Evolutionary conservation across 495 filamentous ascomycete species (phyloP), one percentile per base, ranked within the genome.

Genomic region (Hypoxylon cercidicola): DNA sequence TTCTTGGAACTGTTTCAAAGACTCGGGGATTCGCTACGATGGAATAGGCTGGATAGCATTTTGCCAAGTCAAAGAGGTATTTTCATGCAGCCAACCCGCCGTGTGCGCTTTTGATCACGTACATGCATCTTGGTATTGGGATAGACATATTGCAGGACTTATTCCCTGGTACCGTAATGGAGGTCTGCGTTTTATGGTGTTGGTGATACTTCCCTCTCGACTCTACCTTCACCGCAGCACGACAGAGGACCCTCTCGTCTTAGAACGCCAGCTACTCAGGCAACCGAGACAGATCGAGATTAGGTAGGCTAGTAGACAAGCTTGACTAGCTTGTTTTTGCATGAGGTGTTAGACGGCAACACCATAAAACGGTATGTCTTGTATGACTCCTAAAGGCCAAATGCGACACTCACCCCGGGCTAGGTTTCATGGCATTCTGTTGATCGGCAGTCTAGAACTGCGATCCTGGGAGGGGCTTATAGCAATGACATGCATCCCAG

Each of bases 401-500:
- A 68, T 68, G 65, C 51, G 50, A 68, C 65, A 19, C 46, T 68
- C 45, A 55, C 50, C 51, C 30, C 23, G 16, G 65, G 50, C 41
- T 60, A 2, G 51, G 60, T 68, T 64, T 64, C 60, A 64, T 68
- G 30, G 53, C 37, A 56, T 23, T 51, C 20, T 47, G 55, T 34
- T 48, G 56, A 65, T 69, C 62, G 35, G 18, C 23, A 64, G 57
- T 62, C 66, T 69, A 69, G 61, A 65, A 69, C 66, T 16, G 32
- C 41, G 56, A 54, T 51, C 56, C 52, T 55, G 30, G 30, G 56
- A 62, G 48, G 39, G 44, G 40, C 46, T 54, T 54, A 66, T 65
- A 59, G 35, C 51, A 51, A 61, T 58, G 66, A 66, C 62, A 69
- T 58, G 62, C 66, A 62, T 69, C 61, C 46, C 15, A 23, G 47